phyloP scores from a whole-genome alignment of 305 asterid species.

The Fraxinus sp. region DNA sequence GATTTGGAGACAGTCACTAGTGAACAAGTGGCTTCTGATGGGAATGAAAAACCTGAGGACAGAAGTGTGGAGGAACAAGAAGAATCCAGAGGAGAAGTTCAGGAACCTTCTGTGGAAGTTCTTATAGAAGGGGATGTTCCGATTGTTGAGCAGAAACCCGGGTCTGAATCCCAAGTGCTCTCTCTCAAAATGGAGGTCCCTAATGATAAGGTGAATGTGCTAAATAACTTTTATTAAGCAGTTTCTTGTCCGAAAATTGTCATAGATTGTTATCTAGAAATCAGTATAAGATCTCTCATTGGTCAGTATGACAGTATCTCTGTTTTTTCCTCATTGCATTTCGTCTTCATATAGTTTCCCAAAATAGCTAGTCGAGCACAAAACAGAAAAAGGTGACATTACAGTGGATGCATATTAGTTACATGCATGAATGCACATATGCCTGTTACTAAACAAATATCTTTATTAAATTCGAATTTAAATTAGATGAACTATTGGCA shows the following conservation, averaged over 20 bases:
- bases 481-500: not conserved
- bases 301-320: not conserved
- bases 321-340: not conserved
- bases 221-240: not conserved
- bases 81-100: constrained; percentile 34
- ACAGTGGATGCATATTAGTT: not conserved
- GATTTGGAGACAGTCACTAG: constrained; percentile 14
- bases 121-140: constrained; percentile 48
- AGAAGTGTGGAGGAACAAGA: constrained; percentile 34
- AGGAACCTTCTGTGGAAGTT: constrained; percentile 39
- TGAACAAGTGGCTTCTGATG: constrained; percentile 38
- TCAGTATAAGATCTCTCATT: not conserved
- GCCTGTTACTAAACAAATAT: not conserved
- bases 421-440: not conserved
- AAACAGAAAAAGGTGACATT: not conserved
- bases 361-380: not conserved
- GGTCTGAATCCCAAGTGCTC: constrained; percentile 43
- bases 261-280: not conserved
- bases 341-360: not conserved
- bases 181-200: constrained; percentile 92
- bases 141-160: constrained; percentile 31
- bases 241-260: not conserved
- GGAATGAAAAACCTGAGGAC: constrained; percentile 36
- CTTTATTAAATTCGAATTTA: not conserved
- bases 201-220: constrained; percentile 66